phyloP scores from a whole-genome alignment of 805 yeast genomes.

The Jamesozyma jinghongensis region DNA sequence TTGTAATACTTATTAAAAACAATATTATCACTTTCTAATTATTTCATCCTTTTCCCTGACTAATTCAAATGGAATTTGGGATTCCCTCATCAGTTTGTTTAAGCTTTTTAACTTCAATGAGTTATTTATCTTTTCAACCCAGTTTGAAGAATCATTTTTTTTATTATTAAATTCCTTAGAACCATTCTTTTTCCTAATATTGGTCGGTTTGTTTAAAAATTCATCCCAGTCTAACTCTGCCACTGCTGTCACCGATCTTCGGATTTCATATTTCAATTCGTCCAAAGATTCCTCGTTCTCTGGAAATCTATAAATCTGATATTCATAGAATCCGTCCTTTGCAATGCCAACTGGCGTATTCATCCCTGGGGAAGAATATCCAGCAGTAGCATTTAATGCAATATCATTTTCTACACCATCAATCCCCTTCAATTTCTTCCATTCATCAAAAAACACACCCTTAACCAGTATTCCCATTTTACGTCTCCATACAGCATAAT shows the following conservation, averaged over 20 bases:
- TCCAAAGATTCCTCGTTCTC: conserved; percentile 2
- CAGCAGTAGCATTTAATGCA: background rate
- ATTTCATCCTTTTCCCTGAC: background rate
- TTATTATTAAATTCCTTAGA: background rate
- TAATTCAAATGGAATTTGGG: conserved; percentile 5
- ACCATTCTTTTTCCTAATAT: background rate
- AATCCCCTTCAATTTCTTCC: conserved; percentile 18
- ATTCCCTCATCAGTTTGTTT: conserved; percentile 2
- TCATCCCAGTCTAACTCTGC: conserved; percentile 17
- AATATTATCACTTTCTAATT: too few species aligned
- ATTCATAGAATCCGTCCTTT: conserved; percentile 28
- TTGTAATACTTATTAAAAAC: too few species aligned
- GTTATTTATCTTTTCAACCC: conserved; percentile 7
- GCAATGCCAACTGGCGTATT: conserved; percentile 14
- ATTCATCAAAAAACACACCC: conserved; percentile 15
- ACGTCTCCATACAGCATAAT: conserved; percentile 22
- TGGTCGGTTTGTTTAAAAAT: conserved; percentile 5
- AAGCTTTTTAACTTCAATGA: background rate
- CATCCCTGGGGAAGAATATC: background rate
- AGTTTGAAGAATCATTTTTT: background rate
- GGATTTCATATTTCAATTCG: conserved; percentile 12
- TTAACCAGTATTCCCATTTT: conserved; percentile 11
- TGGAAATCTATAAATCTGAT: conserved; percentile 18
- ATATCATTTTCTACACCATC: conserved; percentile 11
- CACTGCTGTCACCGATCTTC: conserved; percentile 13